These are phyloP conservation scores for Ophiocordyceps camponoti-rufipedis DNA, from an alignment of 2,329 filamentous ascomycete genomes.

Conservation along the genomic window DNA sequence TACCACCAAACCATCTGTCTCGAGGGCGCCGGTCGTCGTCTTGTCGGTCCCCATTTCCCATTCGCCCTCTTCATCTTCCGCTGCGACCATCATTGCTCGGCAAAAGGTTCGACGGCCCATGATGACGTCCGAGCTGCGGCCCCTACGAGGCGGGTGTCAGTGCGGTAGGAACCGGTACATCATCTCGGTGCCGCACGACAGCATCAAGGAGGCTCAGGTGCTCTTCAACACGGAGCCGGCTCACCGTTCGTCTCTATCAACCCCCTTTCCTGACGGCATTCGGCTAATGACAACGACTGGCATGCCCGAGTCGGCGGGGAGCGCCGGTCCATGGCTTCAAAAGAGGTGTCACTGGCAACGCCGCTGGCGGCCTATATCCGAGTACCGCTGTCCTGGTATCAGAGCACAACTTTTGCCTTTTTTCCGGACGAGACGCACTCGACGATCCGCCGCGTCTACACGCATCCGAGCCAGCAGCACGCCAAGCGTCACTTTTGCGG, in stretches of 20 bases:
- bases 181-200: constrained; percentile 46
- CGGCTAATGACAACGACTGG: background rate
- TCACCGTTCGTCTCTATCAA: constrained; percentile 45
- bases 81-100: background rate
- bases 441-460: constrained; percentile 49
- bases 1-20: background rate
- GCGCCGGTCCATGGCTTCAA: background rate
- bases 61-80: background rate
- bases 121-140: constrained; percentile 27
- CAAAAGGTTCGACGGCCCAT: constrained; percentile 3
- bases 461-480: constrained; percentile 35
- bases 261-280: background rate
- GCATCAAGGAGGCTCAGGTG: constrained; percentile 41
- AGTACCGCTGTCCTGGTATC: constrained; percentile 67
- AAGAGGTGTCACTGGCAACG: constrained; percentile 48
- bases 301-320: background rate
- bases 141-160: constrained; percentile 59
- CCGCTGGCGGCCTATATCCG: constrained; percentile 68
- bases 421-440: constrained; percentile 59
- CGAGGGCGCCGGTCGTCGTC: background rate
- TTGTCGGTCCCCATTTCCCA: background rate
- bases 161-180: constrained; percentile 76
- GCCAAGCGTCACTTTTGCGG: constrained; percentile 72
- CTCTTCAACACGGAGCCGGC: constrained; percentile 54
- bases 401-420: constrained; percentile 54